Conservation (phyloP, 140 eudicot species). For the Anethum foeniculum region DNA sequence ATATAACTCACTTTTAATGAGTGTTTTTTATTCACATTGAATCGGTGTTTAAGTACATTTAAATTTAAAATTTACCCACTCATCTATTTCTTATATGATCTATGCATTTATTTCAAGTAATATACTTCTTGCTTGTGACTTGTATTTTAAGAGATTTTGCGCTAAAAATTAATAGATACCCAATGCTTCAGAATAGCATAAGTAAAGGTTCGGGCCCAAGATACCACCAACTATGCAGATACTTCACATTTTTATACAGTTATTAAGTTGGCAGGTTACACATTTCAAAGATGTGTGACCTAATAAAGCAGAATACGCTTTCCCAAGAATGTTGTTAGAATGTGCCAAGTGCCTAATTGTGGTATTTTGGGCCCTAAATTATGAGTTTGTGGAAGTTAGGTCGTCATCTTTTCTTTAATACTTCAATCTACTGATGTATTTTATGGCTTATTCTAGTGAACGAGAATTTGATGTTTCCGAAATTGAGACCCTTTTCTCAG, state of each 20-base stretch:
- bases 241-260: not conserved
- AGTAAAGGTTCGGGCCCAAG: not conserved
- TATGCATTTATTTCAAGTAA: not conserved
- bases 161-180: not conserved
- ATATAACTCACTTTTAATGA: not conserved
- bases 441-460: conserved; percentile 12
- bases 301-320: not conserved
- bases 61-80: too few species aligned
- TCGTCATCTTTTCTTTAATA: not conserved
- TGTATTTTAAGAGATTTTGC: not conserved
- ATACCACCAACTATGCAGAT: not conserved
- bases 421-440: not conserved
- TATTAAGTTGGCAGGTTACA: not conserved
- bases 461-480: conserved; percentile 77
- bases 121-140: not conserved
- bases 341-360: not conserved
- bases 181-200: not conserved
- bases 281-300: not conserved
- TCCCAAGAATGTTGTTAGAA: not conserved
- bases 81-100: not conserved
- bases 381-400: not conserved
- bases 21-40: not conserved
- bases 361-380: not conserved
- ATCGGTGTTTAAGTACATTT: not conserved
- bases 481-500: conserved; percentile 79